Percentiles rank a stretch among this genome's conserved stretches.
These are phyloP conservation scores for Coniochaeta prunicola DNA, from an alignment of 2,329 filamentous ascomycete species.

Conservation along the genomic window DNA sequence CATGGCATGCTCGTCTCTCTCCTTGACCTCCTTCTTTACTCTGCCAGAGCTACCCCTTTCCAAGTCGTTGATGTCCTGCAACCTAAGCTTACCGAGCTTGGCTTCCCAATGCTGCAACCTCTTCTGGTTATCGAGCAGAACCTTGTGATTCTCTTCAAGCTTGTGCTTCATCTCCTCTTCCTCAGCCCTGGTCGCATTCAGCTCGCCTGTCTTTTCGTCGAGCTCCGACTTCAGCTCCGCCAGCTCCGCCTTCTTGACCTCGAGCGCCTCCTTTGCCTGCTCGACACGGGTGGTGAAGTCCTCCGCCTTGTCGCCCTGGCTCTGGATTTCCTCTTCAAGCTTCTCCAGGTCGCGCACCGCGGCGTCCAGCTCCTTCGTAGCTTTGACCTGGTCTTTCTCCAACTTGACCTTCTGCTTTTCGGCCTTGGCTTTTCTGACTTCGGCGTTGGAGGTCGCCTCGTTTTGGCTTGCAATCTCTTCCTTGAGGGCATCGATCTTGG, in stretches of 20 bases:
- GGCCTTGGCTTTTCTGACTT: conserved; percentile 84
- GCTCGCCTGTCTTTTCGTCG: conserved; percentile 75
- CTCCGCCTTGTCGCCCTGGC: conserved; percentile 69
- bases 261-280: conserved; percentile 72
- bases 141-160: conserved; percentile 92
- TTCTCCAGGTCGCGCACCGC: conserved; percentile 67
- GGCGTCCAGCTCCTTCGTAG: conserved; percentile 69
- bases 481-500: conserved; percentile 83
- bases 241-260: conserved; percentile 74
- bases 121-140: conserved; percentile 77
- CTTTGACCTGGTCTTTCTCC: conserved; percentile 72
- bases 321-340: conserved; percentile 70
- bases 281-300: conserved; percentile 68
- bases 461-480: conserved; percentile 74
- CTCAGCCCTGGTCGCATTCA: conserved; percentile 80
- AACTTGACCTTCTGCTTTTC: conserved; percentile 88
- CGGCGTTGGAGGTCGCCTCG: conserved; percentile 77
- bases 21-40: conserved; percentile 18
- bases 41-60: conserved; percentile 27
- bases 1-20: not conserved
- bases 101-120: conserved; percentile 81
- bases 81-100: conserved; percentile 73
- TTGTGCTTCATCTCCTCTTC: conserved; percentile 99
- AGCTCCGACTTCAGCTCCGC: conserved; percentile 74
- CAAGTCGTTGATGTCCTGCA: conserved; percentile 75